phyloP scores from a whole-genome alignment of 805 yeast genomes.

The Nakazawaea ernobii region DNA sequence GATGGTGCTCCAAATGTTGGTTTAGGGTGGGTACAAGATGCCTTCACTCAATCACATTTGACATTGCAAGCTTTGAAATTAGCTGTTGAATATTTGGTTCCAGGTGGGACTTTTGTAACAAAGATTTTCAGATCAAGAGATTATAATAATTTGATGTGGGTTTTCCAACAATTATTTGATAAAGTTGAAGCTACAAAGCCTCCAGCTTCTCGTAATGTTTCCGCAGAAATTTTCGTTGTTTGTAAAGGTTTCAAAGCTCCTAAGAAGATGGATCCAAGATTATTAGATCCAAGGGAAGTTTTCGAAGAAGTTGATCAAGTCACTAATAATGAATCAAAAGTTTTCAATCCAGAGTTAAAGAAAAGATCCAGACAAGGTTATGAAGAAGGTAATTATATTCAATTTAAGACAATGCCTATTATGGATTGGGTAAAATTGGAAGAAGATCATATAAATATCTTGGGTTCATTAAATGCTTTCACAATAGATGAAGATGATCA shows the following conservation, averaged over 20 bases:
- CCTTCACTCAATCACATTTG: conserved; percentile 94
- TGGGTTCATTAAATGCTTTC: conserved; percentile 70
- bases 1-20: conserved; percentile 99
- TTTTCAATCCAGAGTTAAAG: conserved; percentile 91
- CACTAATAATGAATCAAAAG: conserved; percentile 82
- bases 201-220: conserved; percentile 97
- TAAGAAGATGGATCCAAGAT: conserved; percentile 85
- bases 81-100: conserved; percentile 86
- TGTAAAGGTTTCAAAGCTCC: conserved; percentile 97
- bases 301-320: conserved; percentile 84
- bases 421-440: conserved; percentile 70
- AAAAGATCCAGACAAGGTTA: conserved; percentile 92
- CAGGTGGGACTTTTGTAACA: conserved; percentile 94
- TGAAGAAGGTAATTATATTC: conserved; percentile 83
- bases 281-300: conserved; percentile 87
- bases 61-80: conserved; percentile 89
- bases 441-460: conserved; percentile 76
- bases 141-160: conserved; percentile 96
- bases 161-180: conserved; percentile 90
- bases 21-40: conserved; percentile 99
- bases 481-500: conserved; percentile 55
- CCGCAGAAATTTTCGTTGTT: conserved; percentile 98
- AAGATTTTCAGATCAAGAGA: conserved; percentile 98
- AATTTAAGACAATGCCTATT: conserved; percentile 65
- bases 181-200: conserved; percentile 99